Evolutionary conservation across 768 basidiomycete species (phyloP), one percentile per base, ranked within the genome.

Genomic region (Hemileccinum impolitum): DNA sequence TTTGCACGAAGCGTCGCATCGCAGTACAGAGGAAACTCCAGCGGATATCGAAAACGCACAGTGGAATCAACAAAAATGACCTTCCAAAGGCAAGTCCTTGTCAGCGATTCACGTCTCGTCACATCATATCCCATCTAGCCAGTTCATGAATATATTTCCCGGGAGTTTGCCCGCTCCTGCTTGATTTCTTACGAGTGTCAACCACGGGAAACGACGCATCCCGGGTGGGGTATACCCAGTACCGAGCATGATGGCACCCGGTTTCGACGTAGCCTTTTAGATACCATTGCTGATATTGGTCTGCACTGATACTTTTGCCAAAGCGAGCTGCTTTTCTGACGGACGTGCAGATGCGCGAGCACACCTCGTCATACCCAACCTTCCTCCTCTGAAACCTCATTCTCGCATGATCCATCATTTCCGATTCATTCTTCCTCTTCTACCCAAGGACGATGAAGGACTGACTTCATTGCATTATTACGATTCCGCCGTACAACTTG

Each of bases 401-500:
- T 75, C 76, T 4, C 82, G 87, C 54, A 84, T 90, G 84, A 72
- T 85, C 41, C 82, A 87, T 64, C 87, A 90, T 63, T 87, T 90
- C 60, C 82, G 88, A 37, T 88, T 85, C 68, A 76, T 91, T 31
- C 67, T 78, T 3, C 87, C 87, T 0, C 73, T 91, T 2, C 48
- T 81, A 73, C 48, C 73, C 66, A 68, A 64, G 48, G 81, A 86
- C 51, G 80, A 81, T 25, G 77, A 82, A 39, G 82, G 82, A n/a
- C 65, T 87, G 40, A 79, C 87, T 13, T 73, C 80, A 0, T 64
- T 90, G 47, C 85, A 89, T 64, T 84, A 84, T 57, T 90, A 87
- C 59, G 88, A 90, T 58, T 81, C 85, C 41, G 84, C 80, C 1
- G 76, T 90, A 42, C 87, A 90, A 62, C 72, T 87, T 11, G 87